Conservation (phyloP, 2,329 filamentous ascomycete genomes). For the Teratosphaeria epicoccoides region DNA sequence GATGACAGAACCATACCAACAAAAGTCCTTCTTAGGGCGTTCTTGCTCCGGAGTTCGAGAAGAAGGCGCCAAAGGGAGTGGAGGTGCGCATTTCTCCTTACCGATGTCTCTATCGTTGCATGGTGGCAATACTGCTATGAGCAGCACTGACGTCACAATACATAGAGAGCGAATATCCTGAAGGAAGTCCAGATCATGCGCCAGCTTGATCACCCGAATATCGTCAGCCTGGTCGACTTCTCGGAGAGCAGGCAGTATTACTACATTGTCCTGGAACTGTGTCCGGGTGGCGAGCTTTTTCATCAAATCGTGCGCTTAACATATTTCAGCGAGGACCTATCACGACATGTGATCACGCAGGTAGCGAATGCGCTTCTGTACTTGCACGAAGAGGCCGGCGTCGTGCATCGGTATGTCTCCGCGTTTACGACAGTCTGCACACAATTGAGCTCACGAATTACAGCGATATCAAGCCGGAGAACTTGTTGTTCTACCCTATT, state of each 20-base stretch:
- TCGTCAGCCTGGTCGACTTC: constrained; percentile 87
- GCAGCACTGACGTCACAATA: constrained; percentile 31
- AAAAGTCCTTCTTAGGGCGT: constrained; percentile 58
- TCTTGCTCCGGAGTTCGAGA: constrained; percentile 92
- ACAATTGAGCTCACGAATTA: constrained; percentile 25
- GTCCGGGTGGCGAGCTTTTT: constrained; percentile 91
- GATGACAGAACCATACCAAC: constrained; percentile 12
- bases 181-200: constrained; percentile 99
- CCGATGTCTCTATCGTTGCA: constrained; percentile 2
- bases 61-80: constrained; percentile 74
- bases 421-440: background rate
- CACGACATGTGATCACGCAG: constrained; percentile 85
- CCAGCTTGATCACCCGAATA: constrained; percentile 89
- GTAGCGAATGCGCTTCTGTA: constrained; percentile 93
- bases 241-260: constrained; percentile 91
- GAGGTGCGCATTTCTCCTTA: constrained; percentile 61
- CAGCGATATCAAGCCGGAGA: constrained; percentile 97
- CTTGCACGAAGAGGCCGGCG: constrained; percentile 84
- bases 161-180: constrained; percentile 85
- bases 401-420: constrained; percentile 78
- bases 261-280: constrained; percentile 92
- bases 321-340: constrained; percentile 94
- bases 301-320: constrained; percentile 97
- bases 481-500: constrained; percentile 82
- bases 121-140: background rate